Conservation (phyloP, 495 filamentous ascomycete genomes). For the Aeminium ludgeri region DNA sequence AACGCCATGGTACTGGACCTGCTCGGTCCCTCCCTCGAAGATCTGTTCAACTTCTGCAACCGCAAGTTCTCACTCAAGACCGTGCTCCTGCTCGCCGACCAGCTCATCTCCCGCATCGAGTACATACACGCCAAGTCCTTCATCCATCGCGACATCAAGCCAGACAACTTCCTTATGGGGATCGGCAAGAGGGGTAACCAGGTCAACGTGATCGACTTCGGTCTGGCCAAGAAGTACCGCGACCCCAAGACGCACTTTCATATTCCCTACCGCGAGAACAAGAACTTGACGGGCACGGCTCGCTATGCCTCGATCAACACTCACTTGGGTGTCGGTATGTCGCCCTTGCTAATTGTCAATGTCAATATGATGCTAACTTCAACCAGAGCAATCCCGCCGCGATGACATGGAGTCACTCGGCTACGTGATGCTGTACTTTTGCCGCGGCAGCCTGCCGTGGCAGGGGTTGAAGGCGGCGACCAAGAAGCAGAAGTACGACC, state of each 20-base stretch:
- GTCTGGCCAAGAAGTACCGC: constrained; percentile 98
- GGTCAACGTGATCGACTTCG: constrained; percentile 99
- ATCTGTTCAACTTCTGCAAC: constrained; percentile 99
- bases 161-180: constrained; percentile 99
- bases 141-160: constrained; percentile 99
- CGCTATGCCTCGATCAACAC: constrained; percentile 99
- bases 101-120: constrained; percentile 98
- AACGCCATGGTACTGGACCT: constrained; percentile 99
- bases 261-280: constrained; percentile 99
- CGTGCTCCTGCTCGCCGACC: constrained; percentile 92
- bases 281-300: constrained; percentile 98
- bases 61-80: constrained; percentile 99
- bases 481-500: constrained; percentile 99
- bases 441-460: constrained; percentile 97
- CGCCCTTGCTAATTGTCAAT: neutral
- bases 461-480: constrained; percentile 99
- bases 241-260: constrained; percentile 99
- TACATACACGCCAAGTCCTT: constrained; percentile 99
- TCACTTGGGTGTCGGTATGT: constrained; percentile 78
- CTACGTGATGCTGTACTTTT: constrained; percentile 99
- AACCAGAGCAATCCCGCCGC: constrained; percentile 84
- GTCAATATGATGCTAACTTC: constrained; percentile 20
- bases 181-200: constrained; percentile 99
- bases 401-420: constrained; percentile 99
- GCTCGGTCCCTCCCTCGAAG: constrained; percentile 91